Evolutionary conservation across 163 green algal genomes (phyloP), one percentile per base, ranked within the genome.

Genomic region (Smithsoniella earleae): DNA sequence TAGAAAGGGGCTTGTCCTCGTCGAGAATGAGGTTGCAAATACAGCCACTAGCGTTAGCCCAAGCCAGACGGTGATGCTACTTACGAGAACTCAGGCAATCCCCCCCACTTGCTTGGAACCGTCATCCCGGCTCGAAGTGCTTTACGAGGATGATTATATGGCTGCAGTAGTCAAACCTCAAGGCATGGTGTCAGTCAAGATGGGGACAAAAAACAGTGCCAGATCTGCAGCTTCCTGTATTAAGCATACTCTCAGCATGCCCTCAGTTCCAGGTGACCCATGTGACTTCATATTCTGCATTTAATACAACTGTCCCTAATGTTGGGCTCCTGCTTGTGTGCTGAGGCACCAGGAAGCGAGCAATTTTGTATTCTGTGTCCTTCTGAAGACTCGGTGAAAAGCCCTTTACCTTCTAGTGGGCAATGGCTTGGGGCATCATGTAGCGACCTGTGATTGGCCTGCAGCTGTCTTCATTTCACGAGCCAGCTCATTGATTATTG

Each of bases 61-160:
- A 34, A 31, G 33, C 16, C 55, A 66, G 10, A 66, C 10, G 30
- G 33, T 66, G 3, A 38, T 25, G 25, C 22, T 40, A 5, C 55
- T 66, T 3, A 66, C 22, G 30, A 31, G 55, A 34, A 31, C 43
- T 3, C 5, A n/a, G 16, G 25, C 55, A 38, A 16, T 4, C 4
- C 55, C 30, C 55, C 3, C 5, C 55, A 6, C 55, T n/a, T 45
- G 30, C 16, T 13, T 34, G 27, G 16, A 37, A 66, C 31, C 31
- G 77, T 46, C n/a, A 63, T 46, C 40, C 36, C 66, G n/a, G 28
- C 55, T 79, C 55, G 46, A 73, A 13, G 77, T 89, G 20, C 73
- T 76, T 2, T 89, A 77, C 52, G 79, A 90, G 43, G 85, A 90
- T 40, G 81, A 84, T 13, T 62, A 85, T 66, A 73, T 90, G 66